phyloP scores from a whole-genome alignment of 169 alveolate species.

The Cryptosporidium viatorum region DNA sequence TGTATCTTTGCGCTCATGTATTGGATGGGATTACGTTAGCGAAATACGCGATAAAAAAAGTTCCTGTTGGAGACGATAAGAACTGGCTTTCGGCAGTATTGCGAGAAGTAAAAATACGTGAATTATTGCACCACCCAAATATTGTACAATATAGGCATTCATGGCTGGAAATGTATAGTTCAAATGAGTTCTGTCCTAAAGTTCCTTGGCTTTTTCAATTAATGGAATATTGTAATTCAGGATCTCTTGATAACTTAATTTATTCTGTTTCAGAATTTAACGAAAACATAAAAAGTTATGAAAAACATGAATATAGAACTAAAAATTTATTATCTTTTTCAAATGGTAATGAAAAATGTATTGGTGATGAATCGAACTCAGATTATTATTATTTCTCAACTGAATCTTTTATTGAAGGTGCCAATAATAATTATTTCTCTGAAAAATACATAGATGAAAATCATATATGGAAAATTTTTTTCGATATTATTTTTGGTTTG shows the following conservation, averaged over 20 bases:
- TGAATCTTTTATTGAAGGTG: background rate
- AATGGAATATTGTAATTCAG: constrained; percentile 89
- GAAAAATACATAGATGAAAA: constrained; percentile 25
- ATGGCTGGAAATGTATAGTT: constrained; percentile 86
- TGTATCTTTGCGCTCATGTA: constrained; percentile 83
- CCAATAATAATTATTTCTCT: background rate
- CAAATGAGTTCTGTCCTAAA: constrained; percentile 83
- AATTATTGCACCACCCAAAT: constrained; percentile 82
- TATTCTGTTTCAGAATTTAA: background rate
- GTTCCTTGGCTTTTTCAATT: constrained; percentile 88
- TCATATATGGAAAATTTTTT: constrained; percentile 76
- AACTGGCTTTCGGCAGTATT: constrained; percentile 81
- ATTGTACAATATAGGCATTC: constrained; percentile 84
- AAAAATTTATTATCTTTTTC: background rate
- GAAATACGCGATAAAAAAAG: constrained; percentile 85
- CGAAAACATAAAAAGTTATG: background rate
- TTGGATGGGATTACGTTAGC: constrained; percentile 84
- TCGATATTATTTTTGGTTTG: constrained; percentile 78
- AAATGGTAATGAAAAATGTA: background rate
- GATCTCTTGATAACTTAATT: constrained; percentile 61
- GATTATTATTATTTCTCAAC: background rate
- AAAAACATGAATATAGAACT: background rate
- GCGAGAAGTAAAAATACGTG: constrained; percentile 86
- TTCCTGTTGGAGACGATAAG: constrained; percentile 86
- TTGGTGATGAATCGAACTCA: background rate